These are phyloP conservation scores for Gossypium rotundifolium DNA, from an alignment of 345 rosid species.

Conservation along the genomic window DNA sequence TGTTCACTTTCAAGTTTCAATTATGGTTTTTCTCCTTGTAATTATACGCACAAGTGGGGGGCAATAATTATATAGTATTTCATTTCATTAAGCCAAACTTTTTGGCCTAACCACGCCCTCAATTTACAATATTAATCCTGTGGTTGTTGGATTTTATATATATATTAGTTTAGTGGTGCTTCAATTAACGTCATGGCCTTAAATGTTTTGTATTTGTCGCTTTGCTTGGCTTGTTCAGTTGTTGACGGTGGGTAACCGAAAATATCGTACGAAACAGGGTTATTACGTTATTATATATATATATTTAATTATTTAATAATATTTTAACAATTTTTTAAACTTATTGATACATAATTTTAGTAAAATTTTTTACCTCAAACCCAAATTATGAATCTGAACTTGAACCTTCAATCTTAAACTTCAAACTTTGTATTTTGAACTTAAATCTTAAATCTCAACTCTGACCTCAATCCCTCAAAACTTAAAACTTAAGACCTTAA, in stretches of 20 bases:
- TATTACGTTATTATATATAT: too few species aligned
- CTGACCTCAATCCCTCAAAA: rapidly evolving
- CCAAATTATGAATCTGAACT: rapidly evolving
- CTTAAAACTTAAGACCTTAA: rapidly evolving
- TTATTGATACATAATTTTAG: too few species aligned
- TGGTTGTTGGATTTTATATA: neutral
- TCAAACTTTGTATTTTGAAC: rapidly evolving
- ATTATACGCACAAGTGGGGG: neutral
- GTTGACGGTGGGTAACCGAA: neutral
- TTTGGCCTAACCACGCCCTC: neutral
- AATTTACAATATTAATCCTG: neutral
- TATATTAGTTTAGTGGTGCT: neutral
- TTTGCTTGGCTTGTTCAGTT: neutral
- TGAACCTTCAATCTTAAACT: too few species aligned
- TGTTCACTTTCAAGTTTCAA: neutral
- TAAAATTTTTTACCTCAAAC: too few species aligned
- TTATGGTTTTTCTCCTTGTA: neutral
- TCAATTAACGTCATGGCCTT: neutral
- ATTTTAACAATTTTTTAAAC: too few species aligned
- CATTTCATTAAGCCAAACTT: neutral
- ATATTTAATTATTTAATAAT: too few species aligned
- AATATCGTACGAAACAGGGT: too few species aligned
- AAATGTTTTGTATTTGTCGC: neutral
- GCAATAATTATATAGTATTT: neutral
- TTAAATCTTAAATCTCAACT: rapidly evolving